These are phyloP conservation scores for Choanephora cucurbitarum DNA, from an alignment of 371 early-diverging fungal genomes.

Conservation along the genomic window DNA sequence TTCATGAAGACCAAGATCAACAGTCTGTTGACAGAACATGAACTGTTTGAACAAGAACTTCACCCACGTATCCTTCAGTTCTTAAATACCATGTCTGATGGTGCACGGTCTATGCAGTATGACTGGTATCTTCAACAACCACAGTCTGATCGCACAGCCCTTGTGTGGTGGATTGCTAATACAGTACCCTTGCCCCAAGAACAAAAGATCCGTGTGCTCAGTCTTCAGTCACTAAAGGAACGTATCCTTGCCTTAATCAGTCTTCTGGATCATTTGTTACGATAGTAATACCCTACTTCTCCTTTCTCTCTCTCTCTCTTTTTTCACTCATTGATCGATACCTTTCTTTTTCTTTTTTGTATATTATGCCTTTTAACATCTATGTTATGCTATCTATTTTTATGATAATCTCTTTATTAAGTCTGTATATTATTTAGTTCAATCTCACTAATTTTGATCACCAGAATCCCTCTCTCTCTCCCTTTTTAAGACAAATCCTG, in stretches of 20 bases:
- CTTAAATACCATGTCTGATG: background rate
- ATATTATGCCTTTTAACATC: too few species aligned
- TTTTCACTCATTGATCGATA: background rate
- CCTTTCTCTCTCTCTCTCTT: background rate
- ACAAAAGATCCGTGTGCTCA: constrained; percentile 47
- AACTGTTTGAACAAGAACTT: constrained; percentile 4
- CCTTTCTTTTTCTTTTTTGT: too few species aligned
- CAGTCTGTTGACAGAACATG: background rate
- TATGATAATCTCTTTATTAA: too few species aligned
- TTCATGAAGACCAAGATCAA: background rate
- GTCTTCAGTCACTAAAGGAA: constrained; percentile 36
- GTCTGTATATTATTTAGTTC: too few species aligned
- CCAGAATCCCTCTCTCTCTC: too few species aligned
- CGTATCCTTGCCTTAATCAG: constrained; percentile 36
- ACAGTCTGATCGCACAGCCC: constrained; percentile 22
- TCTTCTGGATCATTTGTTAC: constrained; percentile 19
- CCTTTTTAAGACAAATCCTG: too few species aligned
- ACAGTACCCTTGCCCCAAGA: constrained; percentile 42
- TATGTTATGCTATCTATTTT: too few species aligned
- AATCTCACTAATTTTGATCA: too few species aligned
- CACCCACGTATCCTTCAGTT: constrained; percentile 1
- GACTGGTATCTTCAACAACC: constrained; percentile 14
- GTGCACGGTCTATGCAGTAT: constrained; percentile 6
- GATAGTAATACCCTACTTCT: background rate
- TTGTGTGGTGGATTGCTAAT: constrained; percentile 56